Base-by-base conservation (phyloP, 2,329 filamentous ascomycete genomes). In the Fusarium poae region DNA sequence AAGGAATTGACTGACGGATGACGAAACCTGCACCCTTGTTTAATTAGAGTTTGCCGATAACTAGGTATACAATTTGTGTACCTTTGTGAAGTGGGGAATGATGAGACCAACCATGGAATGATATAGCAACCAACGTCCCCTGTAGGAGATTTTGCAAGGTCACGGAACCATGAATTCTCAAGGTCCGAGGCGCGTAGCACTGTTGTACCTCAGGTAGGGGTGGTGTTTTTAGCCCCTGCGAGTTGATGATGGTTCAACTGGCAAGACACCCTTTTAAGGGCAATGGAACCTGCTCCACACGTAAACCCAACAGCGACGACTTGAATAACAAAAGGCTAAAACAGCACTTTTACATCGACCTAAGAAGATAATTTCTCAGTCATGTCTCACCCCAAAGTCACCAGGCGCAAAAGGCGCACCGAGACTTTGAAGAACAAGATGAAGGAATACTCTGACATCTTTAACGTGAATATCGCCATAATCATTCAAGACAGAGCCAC, bases 341-440 rank as follows among this genome's bases (percentile, higher is more conserved):
- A 23, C 20, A 23, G 20, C 37, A 20, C 20, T 8, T 6, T 8
- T 34, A 21, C 5, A 18, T 12, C 20, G 6, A 11, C n/a, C 7
- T 8, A 27, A 29, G 13, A 27, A 18, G 3, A n/a, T 18, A 29
- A 23, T 40, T 18, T 27, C 18, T 51, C n/a, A 16, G n/a, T 32
- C 8, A 57, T 57, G 44, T 57, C 55, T 39, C 32, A 51, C 32
- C 48, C 55, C 4, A 58, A 53, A 42, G 39, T 52, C 29, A 45
- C 39, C 11, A 32, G 37, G 53, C 53, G 53, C 43, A 58, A 44
- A 44, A 58, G 55, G 48, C 55, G 55, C 39, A 58, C 48, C 20
- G 30, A 49, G 29, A 52, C 55, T n/a, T 21, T 58, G 6, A 58
- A 58, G 34, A 51, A 52, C 37, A 58, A 58, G 21, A 58, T 58